Percentiles rank a stretch among this genome's conserved stretches.
phyloP scores from a whole-genome alignment of 441 rosid species.

The Metrosideros polymorpha region DNA sequence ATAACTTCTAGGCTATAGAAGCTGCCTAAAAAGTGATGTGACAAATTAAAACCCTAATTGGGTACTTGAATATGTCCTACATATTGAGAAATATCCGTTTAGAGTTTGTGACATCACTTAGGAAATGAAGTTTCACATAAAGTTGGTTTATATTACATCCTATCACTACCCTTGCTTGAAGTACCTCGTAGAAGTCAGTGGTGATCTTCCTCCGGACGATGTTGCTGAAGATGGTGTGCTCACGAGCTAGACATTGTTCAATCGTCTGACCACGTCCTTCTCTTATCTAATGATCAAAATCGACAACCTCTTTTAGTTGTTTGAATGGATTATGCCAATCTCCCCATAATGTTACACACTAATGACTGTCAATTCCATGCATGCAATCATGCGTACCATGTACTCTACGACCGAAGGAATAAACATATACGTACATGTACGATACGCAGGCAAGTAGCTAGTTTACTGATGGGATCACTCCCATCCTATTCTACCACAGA shows the following conservation, averaged over 20 bases:
- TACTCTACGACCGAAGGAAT: background rate
- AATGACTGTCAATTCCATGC: background rate
- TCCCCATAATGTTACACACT: background rate
- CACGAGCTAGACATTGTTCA: background rate
- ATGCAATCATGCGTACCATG: background rate
- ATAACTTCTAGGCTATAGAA: background rate
- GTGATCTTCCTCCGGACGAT: background rate
- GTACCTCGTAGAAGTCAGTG: background rate
- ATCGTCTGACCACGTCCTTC: background rate
- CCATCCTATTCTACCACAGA: background rate
- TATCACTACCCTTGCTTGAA: background rate
- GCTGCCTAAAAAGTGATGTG: background rate
- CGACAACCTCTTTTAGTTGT: background rate
- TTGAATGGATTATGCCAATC: background rate
- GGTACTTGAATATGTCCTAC: background rate
- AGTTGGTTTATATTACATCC: background rate
- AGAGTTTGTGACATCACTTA: background rate
- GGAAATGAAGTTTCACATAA: background rate
- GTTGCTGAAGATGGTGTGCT: background rate
- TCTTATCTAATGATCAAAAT: background rate
- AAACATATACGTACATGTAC: background rate
- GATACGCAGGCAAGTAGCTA: background rate
- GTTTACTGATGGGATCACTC: too few species aligned
- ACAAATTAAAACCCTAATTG: background rate
- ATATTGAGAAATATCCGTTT: background rate